Conservation (phyloP, 2,329 filamentous ascomycete genomes). For the Chaetomium globosum region DNA sequence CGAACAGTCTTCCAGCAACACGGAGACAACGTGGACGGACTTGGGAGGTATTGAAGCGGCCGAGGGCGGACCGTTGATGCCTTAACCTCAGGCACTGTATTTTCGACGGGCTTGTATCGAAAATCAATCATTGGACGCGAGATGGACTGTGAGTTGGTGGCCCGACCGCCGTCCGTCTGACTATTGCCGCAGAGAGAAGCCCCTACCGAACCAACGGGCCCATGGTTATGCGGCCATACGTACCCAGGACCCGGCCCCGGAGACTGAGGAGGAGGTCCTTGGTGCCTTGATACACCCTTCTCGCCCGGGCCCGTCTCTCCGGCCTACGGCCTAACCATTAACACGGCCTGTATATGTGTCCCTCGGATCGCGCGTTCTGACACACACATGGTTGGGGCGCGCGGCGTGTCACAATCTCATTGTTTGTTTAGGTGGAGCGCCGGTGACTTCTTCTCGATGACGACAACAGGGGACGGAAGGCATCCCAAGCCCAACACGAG, state of each 20-base stretch:
- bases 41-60: not conserved
- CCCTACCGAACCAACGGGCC: not conserved
- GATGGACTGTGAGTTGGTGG: not conserved
- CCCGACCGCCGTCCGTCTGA: not conserved
- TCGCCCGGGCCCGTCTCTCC: slow-evolving; percentile 4
- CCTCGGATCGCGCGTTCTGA: not conserved
- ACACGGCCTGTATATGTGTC: slow-evolving; percentile 1
- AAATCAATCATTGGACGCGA: slow-evolving; percentile 15
- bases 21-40: not conserved
- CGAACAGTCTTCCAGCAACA: slow-evolving; percentile 4
- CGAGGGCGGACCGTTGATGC: slow-evolving; percentile 1
- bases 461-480: not conserved
- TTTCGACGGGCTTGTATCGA: not conserved
- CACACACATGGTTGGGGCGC: not conserved
- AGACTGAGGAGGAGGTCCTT: not conserved
- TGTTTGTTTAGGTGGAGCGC: slow-evolving; percentile 14
- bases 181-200: not conserved
- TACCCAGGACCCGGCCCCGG: slow-evolving; percentile 1
- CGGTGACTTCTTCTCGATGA: not conserved
- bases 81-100: slow-evolving; percentile 3
- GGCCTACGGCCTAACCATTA: slow-evolving; percentile 2
- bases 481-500: not conserved
- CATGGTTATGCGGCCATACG: slow-evolving; percentile 8
- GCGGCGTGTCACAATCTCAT: slow-evolving; percentile 6
- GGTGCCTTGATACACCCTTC: not conserved